Evolutionary conservation across 139 green algal genomes (phyloP).

Genomic region (Chlamydomonas sp.): DNA sequence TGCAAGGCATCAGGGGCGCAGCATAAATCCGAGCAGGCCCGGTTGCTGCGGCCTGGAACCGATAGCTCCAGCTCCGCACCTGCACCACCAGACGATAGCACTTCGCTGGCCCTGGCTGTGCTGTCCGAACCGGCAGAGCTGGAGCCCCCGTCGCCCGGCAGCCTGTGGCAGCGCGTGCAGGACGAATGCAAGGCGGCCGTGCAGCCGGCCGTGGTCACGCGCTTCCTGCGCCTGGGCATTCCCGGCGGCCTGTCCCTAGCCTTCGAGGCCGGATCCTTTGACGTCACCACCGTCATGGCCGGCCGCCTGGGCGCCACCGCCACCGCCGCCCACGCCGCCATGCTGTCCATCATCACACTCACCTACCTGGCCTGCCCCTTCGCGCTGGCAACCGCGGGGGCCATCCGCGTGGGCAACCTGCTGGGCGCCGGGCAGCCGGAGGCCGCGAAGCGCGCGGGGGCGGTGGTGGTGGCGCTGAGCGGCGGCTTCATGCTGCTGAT

Average conservation of each 20-base stretch:
- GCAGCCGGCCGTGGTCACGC: neutral
- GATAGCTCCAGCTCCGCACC: no score
- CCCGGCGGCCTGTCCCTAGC: constrained; percentile 29
- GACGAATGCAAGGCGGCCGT: constrained; percentile 3
- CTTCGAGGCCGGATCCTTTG: constrained; percentile 46
- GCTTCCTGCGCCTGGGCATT: constrained; percentile 40
- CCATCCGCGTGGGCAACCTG: constrained; percentile 52
- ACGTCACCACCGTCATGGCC: constrained; percentile 50
- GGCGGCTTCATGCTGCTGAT: constrained; percentile 43
- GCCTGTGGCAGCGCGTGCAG: neutral
- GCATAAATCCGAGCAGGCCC: no score
- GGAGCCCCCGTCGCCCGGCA: neutral
- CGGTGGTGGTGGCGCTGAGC: constrained; percentile 20
- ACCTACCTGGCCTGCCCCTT: constrained; percentile 46
- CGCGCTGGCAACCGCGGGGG: constrained; percentile 43
- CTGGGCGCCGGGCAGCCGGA: constrained; percentile 33
- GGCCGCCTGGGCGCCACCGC: constrained; percentile 42
- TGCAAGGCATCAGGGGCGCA: no score
- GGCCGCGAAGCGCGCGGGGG: constrained; percentile 19
- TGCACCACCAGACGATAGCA: no score
- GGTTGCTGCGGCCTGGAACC: no score
- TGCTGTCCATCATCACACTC: constrained; percentile 37
- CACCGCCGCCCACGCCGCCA: constrained; percentile 46
- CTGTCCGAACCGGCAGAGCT: neutral
- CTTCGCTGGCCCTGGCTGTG: no score